Percentiles rank a stretch among this genome's conserved stretches.
phyloP scores from a whole-genome alignment of 2,329 filamentous ascomycete species.

The Cladosporium colombiae region DNA sequence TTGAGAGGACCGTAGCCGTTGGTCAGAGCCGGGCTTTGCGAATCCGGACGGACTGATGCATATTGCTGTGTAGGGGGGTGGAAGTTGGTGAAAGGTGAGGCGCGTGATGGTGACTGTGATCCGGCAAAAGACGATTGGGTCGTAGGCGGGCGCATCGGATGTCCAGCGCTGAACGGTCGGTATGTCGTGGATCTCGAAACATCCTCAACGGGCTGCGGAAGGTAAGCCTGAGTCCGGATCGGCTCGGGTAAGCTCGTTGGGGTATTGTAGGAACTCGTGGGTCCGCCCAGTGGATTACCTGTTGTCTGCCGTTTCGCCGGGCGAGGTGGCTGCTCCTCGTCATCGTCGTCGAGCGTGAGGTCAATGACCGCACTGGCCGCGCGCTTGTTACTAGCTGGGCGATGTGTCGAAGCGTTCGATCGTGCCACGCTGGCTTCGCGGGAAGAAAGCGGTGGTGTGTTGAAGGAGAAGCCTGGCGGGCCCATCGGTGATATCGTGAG shows the following conservation, averaged over 20 bases:
- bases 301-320: constrained; percentile 37
- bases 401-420: constrained; percentile 34
- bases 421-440: constrained; percentile 43
- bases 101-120: constrained; percentile 15
- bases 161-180: constrained; percentile 15
- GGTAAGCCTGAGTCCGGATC: constrained; percentile 16
- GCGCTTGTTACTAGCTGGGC: constrained; percentile 43
- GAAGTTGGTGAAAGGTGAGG: constrained; percentile 9
- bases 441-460: constrained; percentile 50
- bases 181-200: not conserved
- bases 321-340: constrained; percentile 40
- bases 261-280: constrained; percentile 20
- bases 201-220: constrained; percentile 17
- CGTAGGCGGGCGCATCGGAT: constrained; percentile 10
- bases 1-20: constrained; percentile 7
- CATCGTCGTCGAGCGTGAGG: constrained; percentile 51
- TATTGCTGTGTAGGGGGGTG: not conserved
- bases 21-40: constrained; percentile 5
- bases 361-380: constrained; percentile 48
- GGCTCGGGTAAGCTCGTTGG: constrained; percentile 17
- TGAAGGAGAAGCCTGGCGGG: constrained; percentile 22
- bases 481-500: constrained; percentile 6
- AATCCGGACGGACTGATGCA: not conserved
- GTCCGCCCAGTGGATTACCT: constrained; percentile 20
- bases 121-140: constrained; percentile 11